Evolutionary conservation across 345 rosid genomes (phyloP), one percentile per base, ranked within the genome.

Genomic region (Orychophragmus violaceus): DNA sequence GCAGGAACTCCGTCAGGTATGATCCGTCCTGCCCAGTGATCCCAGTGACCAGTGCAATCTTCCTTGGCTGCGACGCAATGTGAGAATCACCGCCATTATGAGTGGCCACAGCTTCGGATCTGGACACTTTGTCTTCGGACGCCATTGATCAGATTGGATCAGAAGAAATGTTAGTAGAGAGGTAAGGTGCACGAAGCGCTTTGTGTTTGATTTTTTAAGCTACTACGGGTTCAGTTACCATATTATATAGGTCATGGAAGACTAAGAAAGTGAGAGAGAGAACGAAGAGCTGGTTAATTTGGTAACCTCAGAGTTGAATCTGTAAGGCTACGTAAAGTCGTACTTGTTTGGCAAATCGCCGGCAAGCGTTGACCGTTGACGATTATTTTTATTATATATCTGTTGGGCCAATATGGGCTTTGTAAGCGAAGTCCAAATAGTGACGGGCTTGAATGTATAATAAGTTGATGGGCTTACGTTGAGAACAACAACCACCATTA

Each of bases 61-160:
- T 41, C 45, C 16, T 37, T 13, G 42, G 42, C 42, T 37, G 2
- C 7, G 42, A 37, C 44, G 45, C 45, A 39, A n/a, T 17, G 66
- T 53, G 19, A 17, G 67, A 60, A 39, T 63, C 84, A 21, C 78
- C 86, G 24, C 80, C 89, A 18, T 78, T 80, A 28, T 50, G 0
- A 22, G 59, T 29, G 42, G 36, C 42, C 23, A 24, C 65, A 64
- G 85, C 63, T 59, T 72, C 79, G 72, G 81, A 68, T 68, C 69
- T 63, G 62, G 81, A 62, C 0, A 71, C 54, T 7, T 77, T 48
- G 56, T 62, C 71, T 4, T 78, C 32, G 64, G 76, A 58, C 14
- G 83, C 82, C 85, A 79, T 81, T 42, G 65, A 13, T 35, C 3
- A 8, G 62, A 71, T 71, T 27, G 28, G 58, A 48, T 44, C 41